Evolutionary conservation across 2,329 filamentous ascomycete genomes (phyloP).

Genomic region (Didymella segeticola): DNA sequence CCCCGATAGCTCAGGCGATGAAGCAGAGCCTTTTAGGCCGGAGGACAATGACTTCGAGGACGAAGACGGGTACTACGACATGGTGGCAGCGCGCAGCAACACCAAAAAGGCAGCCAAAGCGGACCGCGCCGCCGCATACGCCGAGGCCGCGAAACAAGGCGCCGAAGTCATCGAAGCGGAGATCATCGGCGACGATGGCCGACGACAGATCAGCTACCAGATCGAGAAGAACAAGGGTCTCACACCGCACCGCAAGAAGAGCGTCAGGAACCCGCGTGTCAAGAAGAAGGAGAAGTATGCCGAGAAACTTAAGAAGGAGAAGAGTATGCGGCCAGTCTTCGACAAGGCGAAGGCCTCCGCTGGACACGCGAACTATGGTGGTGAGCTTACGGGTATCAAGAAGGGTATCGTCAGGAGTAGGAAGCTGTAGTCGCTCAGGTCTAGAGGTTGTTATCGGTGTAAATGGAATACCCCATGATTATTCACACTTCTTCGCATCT

Average conservation of each 20-base stretch:
- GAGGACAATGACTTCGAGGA: slow-evolving; percentile 55
- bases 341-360: slow-evolving; percentile 78
- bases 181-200: slow-evolving; percentile 79
- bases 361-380: slow-evolving; percentile 71
- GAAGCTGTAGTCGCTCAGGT: slow-evolving; percentile 69
- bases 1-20: slow-evolving; percentile 69
- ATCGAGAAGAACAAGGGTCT: slow-evolving; percentile 99
- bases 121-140: slow-evolving; percentile 65
- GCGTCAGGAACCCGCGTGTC: slow-evolving; percentile 90
- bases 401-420: slow-evolving; percentile 89
- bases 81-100: slow-evolving; percentile 73
- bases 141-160: slow-evolving; percentile 61
- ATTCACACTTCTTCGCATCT: neutral
- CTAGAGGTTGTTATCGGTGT: neutral
- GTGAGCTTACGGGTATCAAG: slow-evolving; percentile 96
- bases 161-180: slow-evolving; percentile 71
- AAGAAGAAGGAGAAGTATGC: slow-evolving; percentile 98
- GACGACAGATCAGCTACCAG: slow-evolving; percentile 88
- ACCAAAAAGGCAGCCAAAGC: slow-evolving; percentile 77
- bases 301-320: slow-evolving; percentile 96
- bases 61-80: slow-evolving; percentile 85
- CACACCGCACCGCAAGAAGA: slow-evolving; percentile 88
- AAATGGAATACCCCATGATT: slow-evolving; percentile 2
- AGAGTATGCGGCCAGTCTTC: slow-evolving; percentile 83
- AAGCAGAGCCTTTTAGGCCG: slow-evolving; percentile 56